Conservation (phyloP, 345 rosid species). For the Bruguiera sexangula region DNA sequence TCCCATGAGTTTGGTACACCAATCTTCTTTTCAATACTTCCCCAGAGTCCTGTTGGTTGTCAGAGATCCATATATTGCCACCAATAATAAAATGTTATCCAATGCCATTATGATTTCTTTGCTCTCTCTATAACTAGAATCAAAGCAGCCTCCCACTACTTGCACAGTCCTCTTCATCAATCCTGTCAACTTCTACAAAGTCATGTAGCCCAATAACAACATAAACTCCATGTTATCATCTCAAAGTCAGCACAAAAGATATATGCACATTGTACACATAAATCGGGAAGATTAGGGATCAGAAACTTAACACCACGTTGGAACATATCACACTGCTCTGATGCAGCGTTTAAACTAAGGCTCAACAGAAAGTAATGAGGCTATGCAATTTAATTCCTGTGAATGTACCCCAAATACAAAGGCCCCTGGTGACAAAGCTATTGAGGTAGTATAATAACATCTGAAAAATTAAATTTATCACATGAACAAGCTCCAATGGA, state of each 20-base stretch:
- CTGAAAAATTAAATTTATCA: background rate
- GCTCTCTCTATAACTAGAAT: background rate
- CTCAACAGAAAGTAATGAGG: no score
- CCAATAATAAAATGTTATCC: background rate
- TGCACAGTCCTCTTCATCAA: background rate
- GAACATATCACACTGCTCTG: background rate
- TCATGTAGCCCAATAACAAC: background rate
- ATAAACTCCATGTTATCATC: background rate
- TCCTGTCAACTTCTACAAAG: background rate
- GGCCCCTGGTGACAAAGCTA: background rate
- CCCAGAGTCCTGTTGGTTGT: background rate
- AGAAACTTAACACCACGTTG: no score
- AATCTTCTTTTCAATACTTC: background rate
- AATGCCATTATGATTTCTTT: background rate
- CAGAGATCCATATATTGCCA: background rate
- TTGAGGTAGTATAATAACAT: background rate
- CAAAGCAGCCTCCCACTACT: background rate
- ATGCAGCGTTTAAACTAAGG: background rate
- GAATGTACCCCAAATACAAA: no score
- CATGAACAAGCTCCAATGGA: background rate
- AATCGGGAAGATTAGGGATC: background rate
- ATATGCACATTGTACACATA: background rate
- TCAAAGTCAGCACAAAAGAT: background rate
- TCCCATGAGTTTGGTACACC: background rate
- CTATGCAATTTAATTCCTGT: no score